These are phyloP conservation scores for Trypethelium eluteriae DNA, from an alignment of 495 filamentous ascomycete genomes.

Conservation along the genomic window DNA sequence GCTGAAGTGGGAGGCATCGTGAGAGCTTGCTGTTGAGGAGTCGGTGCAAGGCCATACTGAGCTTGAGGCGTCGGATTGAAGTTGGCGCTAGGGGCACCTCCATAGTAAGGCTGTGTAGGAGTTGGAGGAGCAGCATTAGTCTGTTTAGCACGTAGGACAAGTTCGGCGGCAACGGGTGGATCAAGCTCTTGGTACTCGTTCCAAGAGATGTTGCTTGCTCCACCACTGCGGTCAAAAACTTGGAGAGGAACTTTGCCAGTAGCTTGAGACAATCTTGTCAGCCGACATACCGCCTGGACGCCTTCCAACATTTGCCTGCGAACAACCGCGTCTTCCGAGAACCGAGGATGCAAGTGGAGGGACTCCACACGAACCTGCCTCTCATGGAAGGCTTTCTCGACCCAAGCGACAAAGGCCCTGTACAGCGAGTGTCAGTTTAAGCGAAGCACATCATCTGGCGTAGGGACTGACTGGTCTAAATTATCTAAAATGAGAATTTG, in stretches of 20 bases:
- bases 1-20: slow-evolving; percentile 32
- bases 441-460: neutral
- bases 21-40: slow-evolving; percentile 36
- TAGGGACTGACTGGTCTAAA: slow-evolving; percentile 53
- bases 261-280: slow-evolving; percentile 59
- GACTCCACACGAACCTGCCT: slow-evolving; percentile 66
- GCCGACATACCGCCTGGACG: slow-evolving; percentile 72
- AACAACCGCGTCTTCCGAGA: slow-evolving; percentile 67
- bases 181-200: slow-evolving; percentile 80
- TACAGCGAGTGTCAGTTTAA: neutral
- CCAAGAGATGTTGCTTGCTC: slow-evolving; percentile 63
- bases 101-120: slow-evolving; percentile 12
- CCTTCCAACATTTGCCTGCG: slow-evolving; percentile 82
- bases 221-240: slow-evolving; percentile 72
- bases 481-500: slow-evolving; percentile 78
- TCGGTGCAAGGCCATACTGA: slow-evolving; percentile 35
- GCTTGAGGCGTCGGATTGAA: slow-evolving; percentile 22
- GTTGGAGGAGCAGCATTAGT: slow-evolving; percentile 31
- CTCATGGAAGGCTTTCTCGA: slow-evolving; percentile 64
- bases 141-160: slow-evolving; percentile 71
- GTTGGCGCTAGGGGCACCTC: slow-evolving; percentile 21
- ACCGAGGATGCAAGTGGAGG: slow-evolving; percentile 67
- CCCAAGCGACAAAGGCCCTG: slow-evolving; percentile 72
- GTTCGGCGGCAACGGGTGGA: slow-evolving; percentile 63
- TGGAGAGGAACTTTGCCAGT: slow-evolving; percentile 67